Evolutionary conservation across 83 land plant genomes (phyloP).

Genomic region (Picea abies): DNA sequence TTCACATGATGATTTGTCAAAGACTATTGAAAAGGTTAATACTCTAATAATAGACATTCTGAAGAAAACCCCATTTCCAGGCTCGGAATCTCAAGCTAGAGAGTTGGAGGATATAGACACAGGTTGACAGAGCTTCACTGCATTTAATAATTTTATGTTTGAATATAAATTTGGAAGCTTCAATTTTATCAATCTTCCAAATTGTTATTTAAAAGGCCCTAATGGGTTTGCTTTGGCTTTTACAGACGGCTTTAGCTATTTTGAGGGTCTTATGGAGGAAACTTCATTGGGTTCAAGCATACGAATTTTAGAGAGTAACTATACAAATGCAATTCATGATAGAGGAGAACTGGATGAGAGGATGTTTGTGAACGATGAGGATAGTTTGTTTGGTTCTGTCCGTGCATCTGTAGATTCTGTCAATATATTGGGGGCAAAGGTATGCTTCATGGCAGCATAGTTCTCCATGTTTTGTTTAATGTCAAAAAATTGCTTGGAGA

Average conservation of each 20-base stretch:
- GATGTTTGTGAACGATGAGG: slow-evolving; percentile 71
- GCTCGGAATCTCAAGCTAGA: slow-evolving; percentile 41
- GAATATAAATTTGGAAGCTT: too few relatives aligned
- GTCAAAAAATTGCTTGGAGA: too few relatives aligned
- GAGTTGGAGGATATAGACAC: slow-evolving; percentile 46
- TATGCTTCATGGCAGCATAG: slow-evolving; percentile 16
- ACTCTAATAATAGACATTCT: slow-evolving; percentile 55
- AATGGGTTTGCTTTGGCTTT: slow-evolving; percentile 5
- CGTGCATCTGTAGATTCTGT: slow-evolving; percentile 65
- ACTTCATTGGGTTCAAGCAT: slow-evolving; percentile 51
- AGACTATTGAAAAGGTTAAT: slow-evolving; percentile 62
- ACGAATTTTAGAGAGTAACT: slow-evolving; percentile 66
- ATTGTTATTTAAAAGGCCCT: too few relatives aligned
- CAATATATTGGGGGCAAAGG: slow-evolving; percentile 57
- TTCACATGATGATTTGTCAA: slow-evolving; percentile 75
- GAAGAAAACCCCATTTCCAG: slow-evolving; percentile 44
- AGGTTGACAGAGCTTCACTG: slow-evolving; percentile 34
- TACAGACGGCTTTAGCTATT: slow-evolving; percentile 80
- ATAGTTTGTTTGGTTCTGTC: slow-evolving; percentile 56
- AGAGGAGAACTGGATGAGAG: slow-evolving; percentile 91
- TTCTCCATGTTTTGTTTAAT: slow-evolving; percentile 3
- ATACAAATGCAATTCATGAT: slow-evolving; percentile 57
- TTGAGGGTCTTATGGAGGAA: slow-evolving; percentile 79
- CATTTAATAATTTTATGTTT: background rate
- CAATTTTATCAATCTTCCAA: too few relatives aligned